phyloP scores from a whole-genome alignment of 805 yeast species.

The Candida nemodendra region DNA sequence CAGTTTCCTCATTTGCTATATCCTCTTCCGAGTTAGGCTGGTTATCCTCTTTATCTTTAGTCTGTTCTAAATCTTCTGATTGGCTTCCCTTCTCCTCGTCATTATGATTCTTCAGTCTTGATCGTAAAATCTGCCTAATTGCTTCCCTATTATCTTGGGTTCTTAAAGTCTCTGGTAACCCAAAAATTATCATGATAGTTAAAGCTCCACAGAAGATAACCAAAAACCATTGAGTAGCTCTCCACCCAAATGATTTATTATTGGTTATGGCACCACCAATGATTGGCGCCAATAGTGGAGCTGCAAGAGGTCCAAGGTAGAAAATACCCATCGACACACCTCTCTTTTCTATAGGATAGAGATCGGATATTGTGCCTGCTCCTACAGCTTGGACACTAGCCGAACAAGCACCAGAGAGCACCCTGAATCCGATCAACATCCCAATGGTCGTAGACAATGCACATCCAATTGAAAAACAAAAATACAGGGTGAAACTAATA shows the following conservation, averaged over 20 bases:
- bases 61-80: slow-evolving; percentile 6
- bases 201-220: slow-evolving; percentile 63
- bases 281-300: slow-evolving; percentile 79
- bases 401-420: slow-evolving; percentile 74
- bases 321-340: slow-evolving; percentile 79
- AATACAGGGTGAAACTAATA: slow-evolving; percentile 59
- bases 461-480: slow-evolving; percentile 70
- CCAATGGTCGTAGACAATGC: slow-evolving; percentile 62
- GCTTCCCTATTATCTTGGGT: slow-evolving; percentile 58
- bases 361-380: slow-evolving; percentile 82
- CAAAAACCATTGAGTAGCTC: slow-evolving; percentile 85
- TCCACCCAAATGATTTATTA: slow-evolving; percentile 70
- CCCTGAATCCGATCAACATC: slow-evolving; percentile 64
- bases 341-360: slow-evolving; percentile 63
- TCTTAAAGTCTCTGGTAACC: slow-evolving; percentile 79
- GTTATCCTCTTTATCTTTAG: slow-evolving; percentile 7
- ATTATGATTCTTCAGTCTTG: slow-evolving; percentile 25
- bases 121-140: slow-evolving; percentile 44
- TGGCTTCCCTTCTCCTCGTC: slow-evolving; percentile 18
- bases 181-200: slow-evolving; percentile 47
- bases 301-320: slow-evolving; percentile 78
- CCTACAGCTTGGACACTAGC: slow-evolving; percentile 89
- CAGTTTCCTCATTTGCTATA: slow-evolving; percentile 20
- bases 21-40: slow-evolving; percentile 9
- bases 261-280: slow-evolving; percentile 70